Evolutionary conservation across 805 yeast species (phyloP).

Genomic region (Ogataea salicorniae): DNA sequence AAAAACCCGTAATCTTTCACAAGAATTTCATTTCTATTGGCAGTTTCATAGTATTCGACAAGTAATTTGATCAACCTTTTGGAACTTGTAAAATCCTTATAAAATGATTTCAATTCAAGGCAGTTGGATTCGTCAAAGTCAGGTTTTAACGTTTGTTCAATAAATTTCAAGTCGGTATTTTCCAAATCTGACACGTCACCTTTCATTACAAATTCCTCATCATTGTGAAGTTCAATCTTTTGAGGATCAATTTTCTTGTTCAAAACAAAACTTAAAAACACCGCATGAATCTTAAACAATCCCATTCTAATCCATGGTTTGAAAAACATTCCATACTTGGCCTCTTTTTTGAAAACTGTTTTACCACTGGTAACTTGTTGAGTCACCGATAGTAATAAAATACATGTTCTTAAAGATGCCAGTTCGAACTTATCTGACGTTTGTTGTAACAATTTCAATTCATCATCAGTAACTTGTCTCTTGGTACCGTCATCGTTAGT

Average conservation of each 20-base stretch:
- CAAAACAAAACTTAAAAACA: constrained; percentile 1
- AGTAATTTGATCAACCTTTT: constrained; percentile 12
- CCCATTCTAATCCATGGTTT: constrained; percentile 4
- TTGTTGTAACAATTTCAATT: constrained; percentile 1
- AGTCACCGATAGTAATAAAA: constrained; percentile 1
- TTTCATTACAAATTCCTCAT: too few relatives aligned
- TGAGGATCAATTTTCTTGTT: neutral
- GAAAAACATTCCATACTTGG: constrained; percentile 4
- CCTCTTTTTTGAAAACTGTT: constrained; percentile 3
- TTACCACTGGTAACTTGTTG: constrained; percentile 2
- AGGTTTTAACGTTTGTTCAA: neutral
- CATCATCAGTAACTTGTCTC: neutral
- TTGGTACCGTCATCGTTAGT: too few relatives aligned
- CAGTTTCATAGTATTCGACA: constrained; percentile 9
- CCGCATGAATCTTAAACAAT: constrained; percentile 1
- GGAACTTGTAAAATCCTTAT: constrained; percentile 3
- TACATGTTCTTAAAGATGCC: constrained; percentile 1
- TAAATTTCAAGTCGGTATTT: too few relatives aligned
- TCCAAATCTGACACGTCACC: too few relatives aligned
- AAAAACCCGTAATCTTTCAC: constrained; percentile 15
- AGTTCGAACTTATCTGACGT: neutral
- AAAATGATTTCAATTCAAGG: too few relatives aligned
- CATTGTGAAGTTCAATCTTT: too few relatives aligned
- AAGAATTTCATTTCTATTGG: constrained; percentile 4
- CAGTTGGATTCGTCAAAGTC: neutral